phyloP scores from a whole-genome alignment of 2,329 filamentous ascomycete species.

The Cytospora piceicola region DNA sequence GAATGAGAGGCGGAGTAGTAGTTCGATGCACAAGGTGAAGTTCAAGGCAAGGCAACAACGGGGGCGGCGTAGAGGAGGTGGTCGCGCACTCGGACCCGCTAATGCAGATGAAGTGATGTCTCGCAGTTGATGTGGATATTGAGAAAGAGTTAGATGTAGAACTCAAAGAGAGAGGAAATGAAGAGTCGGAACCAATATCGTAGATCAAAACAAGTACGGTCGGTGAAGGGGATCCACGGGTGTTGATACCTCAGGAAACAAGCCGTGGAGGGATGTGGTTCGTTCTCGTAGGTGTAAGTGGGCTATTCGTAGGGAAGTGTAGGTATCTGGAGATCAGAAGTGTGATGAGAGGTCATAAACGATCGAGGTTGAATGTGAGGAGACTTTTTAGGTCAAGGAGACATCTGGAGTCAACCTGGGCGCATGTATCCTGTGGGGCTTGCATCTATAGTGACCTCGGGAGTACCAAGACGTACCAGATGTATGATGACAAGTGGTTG shows the following conservation, averaged over 20 bases:
- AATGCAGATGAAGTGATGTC: constrained; percentile 19
- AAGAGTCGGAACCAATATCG: constrained; percentile 5
- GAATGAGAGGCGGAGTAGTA: not conserved
- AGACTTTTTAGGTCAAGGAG: constrained; percentile 16
- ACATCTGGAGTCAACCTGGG: constrained; percentile 1
- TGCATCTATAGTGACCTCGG: not conserved
- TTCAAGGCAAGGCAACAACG: constrained; percentile 1
- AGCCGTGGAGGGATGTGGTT: constrained; percentile 6
- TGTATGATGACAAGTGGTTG: not conserved
- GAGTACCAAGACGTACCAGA: not conserved
- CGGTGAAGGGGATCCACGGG: not conserved
- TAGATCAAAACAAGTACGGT: constrained; percentile 7
- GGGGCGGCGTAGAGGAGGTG: constrained; percentile 18
- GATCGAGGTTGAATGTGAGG: constrained; percentile 20
- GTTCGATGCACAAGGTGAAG: constrained; percentile 4
- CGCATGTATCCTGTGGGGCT: constrained; percentile 23
- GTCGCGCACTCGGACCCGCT: constrained; percentile 10
- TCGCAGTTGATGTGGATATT: constrained; percentile 19
- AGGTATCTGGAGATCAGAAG: constrained; percentile 12
- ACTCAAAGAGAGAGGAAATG: constrained; percentile 12
- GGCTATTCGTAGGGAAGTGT: constrained; percentile 12
- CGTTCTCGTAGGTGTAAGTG: not conserved
- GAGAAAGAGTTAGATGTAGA: not conserved
- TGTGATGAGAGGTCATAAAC: constrained; percentile 19
- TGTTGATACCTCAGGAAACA: not conserved